These are phyloP conservation scores for Trichoderma semiorbis DNA, from an alignment of 2,329 filamentous ascomycete genomes.

Conservation along the genomic window DNA sequence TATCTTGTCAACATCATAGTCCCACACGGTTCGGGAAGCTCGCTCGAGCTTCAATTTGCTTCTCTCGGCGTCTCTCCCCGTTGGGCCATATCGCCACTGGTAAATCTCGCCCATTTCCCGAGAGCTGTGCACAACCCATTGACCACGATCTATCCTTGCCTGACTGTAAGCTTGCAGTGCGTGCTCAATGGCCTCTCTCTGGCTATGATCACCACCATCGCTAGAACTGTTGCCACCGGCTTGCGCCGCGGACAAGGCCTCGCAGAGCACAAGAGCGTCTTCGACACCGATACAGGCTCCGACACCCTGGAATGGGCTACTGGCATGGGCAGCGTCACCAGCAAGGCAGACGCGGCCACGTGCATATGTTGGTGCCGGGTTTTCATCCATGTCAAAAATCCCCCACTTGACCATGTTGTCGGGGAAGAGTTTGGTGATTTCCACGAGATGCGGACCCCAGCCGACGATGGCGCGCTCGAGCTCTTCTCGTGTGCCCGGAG, in stretches of 20 bases:
- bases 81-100: background rate
- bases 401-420: background rate
- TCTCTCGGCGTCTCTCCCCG: background rate
- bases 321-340: background rate
- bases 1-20: background rate
- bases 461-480: background rate
- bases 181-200: background rate
- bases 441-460: background rate
- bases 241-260: background rate
- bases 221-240: background rate
- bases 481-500: background rate
- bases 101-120: background rate
- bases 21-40: background rate
- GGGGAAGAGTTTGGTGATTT: background rate
- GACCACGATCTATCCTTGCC: background rate
- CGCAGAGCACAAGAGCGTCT: background rate
- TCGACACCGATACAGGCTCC: background rate
- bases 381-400: background rate
- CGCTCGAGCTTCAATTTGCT: background rate
- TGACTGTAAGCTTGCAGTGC: background rate
- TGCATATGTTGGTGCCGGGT: background rate
- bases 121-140: background rate
- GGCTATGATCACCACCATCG: background rate
- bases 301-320: background rate
- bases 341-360: background rate